These are phyloP conservation scores for Luffa acutangula DNA, from an alignment of 306 rosid genomes.

Conservation along the genomic window DNA sequence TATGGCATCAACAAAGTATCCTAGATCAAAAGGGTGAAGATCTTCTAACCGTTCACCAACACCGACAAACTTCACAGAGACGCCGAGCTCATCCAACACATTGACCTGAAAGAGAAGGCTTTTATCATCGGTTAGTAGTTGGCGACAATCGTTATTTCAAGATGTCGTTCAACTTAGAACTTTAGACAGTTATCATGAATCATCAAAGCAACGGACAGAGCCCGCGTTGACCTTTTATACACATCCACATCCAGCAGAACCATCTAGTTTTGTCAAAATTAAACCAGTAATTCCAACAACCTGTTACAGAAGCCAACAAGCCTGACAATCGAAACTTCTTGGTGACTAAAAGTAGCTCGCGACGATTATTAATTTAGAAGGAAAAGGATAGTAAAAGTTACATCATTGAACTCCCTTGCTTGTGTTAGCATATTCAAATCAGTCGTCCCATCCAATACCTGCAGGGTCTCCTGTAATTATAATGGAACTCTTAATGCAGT, in stretches of 20 bases:
- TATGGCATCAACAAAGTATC: constrained; percentile 89
- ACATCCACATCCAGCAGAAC: constrained; percentile 98
- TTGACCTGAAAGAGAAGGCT: constrained; percentile 51
- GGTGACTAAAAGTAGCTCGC: neutral
- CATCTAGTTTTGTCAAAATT: constrained; percentile 83
- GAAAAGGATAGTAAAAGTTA: constrained; percentile 22
- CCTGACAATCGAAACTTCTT: neutral
- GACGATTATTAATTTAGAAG: neutral
- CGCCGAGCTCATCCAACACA: constrained; percentile 89
- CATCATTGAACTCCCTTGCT: constrained; percentile 91
- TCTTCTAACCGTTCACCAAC: constrained; percentile 91
- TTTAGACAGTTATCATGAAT: constrained; percentile 36
- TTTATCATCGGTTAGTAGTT: neutral
- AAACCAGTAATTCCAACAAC: constrained; percentile 90
- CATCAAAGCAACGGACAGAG: no score
- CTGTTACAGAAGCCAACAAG: constrained; percentile 27
- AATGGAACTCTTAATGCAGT: neutral
- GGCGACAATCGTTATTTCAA: no score
- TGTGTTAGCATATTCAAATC: constrained; percentile 98
- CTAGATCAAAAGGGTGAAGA: constrained; percentile 91
- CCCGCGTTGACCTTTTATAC: neutral
- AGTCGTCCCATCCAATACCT: constrained; percentile 90
- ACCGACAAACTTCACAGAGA: constrained; percentile 91
- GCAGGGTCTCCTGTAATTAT: constrained; percentile 74
- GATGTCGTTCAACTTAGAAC: neutral